phyloP scores from a whole-genome alignment of 176 grass and related monocot species.

The Rhynchospora breviuscula region DNA sequence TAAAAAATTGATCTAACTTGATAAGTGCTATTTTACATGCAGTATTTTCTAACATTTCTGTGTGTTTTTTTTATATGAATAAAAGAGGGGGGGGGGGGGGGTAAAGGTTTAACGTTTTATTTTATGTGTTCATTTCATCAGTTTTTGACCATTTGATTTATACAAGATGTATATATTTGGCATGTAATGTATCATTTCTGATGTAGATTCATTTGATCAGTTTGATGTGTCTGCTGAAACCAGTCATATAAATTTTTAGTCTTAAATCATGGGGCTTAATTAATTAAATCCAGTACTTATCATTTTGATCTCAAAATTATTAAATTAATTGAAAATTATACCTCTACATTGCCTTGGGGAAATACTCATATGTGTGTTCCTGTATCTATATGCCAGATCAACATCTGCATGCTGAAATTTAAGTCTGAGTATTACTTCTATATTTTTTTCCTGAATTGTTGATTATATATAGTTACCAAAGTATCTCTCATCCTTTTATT shows the following conservation, averaged over 20 bases:
- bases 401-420: background rate
- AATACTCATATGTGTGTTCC: background rate
- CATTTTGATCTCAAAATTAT: background rate
- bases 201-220: background rate
- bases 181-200: background rate
- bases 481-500: background rate
- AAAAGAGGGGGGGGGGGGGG: too few relatives aligned
- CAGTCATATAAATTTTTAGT: background rate
- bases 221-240: background rate
- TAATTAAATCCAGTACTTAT: too few relatives aligned
- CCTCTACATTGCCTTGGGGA: background rate
- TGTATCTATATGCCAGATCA: background rate
- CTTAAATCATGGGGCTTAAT: background rate
- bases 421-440: background rate
- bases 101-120: too few relatives aligned
- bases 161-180: too few relatives aligned
- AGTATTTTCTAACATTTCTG: background rate
- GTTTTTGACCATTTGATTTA: too few relatives aligned
- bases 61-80: too few relatives aligned
- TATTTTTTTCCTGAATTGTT: background rate
- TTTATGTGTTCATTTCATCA: too few relatives aligned
- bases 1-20: background rate
- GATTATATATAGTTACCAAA: background rate
- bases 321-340: too few relatives aligned
- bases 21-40: background rate